Conservation (phyloP, 257 asterid species). For the Apocynum venetum region DNA sequence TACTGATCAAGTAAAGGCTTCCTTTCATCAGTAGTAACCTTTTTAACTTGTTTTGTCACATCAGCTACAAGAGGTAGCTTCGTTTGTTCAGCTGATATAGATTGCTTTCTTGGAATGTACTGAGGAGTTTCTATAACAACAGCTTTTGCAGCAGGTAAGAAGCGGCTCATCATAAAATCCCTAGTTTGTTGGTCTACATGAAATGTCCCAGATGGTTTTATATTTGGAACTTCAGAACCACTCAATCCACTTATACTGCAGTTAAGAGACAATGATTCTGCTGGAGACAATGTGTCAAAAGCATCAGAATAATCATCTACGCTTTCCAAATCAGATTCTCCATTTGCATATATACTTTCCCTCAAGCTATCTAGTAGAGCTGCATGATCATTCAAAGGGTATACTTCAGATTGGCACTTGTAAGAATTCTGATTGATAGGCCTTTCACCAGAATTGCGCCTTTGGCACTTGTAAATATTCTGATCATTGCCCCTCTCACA, state of each 20-base stretch:
- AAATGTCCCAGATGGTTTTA: slow-evolving; percentile 54
- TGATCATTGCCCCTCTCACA: slow-evolving; percentile 46
- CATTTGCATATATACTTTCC: slow-evolving; percentile 52
- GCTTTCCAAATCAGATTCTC: slow-evolving; percentile 52
- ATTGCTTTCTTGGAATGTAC: slow-evolving; percentile 45
- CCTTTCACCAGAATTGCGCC: slow-evolving; percentile 52
- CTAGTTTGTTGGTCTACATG: slow-evolving; percentile 55
- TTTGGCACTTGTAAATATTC: slow-evolving; percentile 10
- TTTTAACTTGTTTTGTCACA: slow-evolving; percentile 43
- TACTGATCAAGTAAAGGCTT: slow-evolving; percentile 48
- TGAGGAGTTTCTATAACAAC: slow-evolving; percentile 67
- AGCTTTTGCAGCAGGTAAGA: slow-evolving; percentile 93
- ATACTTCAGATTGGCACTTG: slow-evolving; percentile 42
- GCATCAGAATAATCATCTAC: slow-evolving; percentile 63
- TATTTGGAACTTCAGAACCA: slow-evolving; percentile 41
- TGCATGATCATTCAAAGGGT: slow-evolving; percentile 62
- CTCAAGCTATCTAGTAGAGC: slow-evolving; percentile 61
- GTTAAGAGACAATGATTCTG: slow-evolving; percentile 52
- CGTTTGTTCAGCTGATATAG: slow-evolving; percentile 24
- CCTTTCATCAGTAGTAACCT: slow-evolving; percentile 46
- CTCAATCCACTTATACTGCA: slow-evolving; percentile 72
- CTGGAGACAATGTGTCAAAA: slow-evolving; percentile 41
- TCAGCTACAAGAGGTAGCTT: slow-evolving; percentile 37
- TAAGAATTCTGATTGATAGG: slow-evolving; percentile 34
- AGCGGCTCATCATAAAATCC: slow-evolving; percentile 85